These are phyloP conservation scores for Amphirosellinia nigrospora DNA, from an alignment of 495 filamentous ascomycete genomes.

Conservation along the genomic window DNA sequence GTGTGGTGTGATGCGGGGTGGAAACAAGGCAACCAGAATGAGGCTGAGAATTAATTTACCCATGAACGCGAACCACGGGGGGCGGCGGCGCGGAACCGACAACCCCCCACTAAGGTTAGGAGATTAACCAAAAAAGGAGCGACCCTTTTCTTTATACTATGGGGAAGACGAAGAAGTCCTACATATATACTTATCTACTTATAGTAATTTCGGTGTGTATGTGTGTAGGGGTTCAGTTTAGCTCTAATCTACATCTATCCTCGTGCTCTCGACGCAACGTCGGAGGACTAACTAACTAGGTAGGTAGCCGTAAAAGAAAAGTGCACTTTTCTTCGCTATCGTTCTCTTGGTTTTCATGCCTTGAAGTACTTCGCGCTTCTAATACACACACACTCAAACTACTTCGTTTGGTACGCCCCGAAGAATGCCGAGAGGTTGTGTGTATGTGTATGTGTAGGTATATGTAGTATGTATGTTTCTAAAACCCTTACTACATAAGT, in stretches of 20 bases:
- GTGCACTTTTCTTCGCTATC: too few relatives aligned
- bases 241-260: too few relatives aligned
- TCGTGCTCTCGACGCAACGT: slow-evolving; percentile 15
- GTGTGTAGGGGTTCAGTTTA: background rate
- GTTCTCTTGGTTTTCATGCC: too few relatives aligned
- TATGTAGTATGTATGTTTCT: background rate
- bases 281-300: background rate
- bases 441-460: background rate
- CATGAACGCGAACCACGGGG: slow-evolving; percentile 11
- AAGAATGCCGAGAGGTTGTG: background rate
- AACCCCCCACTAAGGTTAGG: too few relatives aligned
- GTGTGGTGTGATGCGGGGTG: background rate
- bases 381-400: too few relatives aligned
- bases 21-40: slow-evolving; percentile 25
- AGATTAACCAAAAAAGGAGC: background rate
- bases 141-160: slow-evolving; percentile 2
- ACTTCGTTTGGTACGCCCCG: background rate
- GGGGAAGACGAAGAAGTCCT: too few relatives aligned
- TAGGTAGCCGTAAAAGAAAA: too few relatives aligned
- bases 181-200: background rate
- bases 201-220: too few relatives aligned
- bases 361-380: too few relatives aligned
- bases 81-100: too few relatives aligned
- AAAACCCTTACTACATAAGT: too few relatives aligned
- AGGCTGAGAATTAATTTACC: slow-evolving; percentile 12